A percentile compares a stretch with the other conserved stretches of the same genome.
phyloP scores from a whole-genome alignment of 1,139 yeast genomes.

The Trichomonascaceae sp. region DNA sequence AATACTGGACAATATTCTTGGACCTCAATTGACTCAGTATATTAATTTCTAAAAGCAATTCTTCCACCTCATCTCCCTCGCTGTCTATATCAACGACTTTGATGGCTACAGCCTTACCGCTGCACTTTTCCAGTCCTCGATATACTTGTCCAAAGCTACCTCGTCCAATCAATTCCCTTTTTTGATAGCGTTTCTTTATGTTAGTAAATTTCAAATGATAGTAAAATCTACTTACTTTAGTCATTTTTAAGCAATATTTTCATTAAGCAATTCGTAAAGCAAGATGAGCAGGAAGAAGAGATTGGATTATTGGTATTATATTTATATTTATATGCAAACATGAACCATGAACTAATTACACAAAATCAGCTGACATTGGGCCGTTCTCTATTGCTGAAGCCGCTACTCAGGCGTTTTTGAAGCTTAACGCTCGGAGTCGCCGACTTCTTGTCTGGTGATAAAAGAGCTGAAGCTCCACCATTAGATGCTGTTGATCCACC shows the following conservation, averaged over 20 bases:
- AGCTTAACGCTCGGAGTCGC: constrained; percentile 11
- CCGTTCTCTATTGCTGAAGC: constrained; percentile 2
- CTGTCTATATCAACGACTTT: constrained; percentile 67
- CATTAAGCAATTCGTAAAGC: not conserved
- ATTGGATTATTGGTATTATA: not conserved
- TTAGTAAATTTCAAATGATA: not conserved
- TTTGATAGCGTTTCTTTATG: not conserved
- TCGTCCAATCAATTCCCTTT: constrained; percentile 7
- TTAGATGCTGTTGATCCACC: not conserved
- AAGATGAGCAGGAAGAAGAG: not conserved
- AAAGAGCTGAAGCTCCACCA: not conserved
- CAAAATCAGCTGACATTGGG: not conserved
- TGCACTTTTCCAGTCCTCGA: constrained; percentile 4
- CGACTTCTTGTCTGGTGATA: constrained; percentile 7
- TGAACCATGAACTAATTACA: not conserved
- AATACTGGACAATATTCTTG: constrained; percentile 50
- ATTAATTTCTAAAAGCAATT: constrained; percentile 51
- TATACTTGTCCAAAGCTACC: constrained; percentile 15
- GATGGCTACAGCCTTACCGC: constrained; percentile 52
- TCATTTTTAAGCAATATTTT: not conserved
- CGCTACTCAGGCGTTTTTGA: constrained; percentile 14
- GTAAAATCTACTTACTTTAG: not conserved
- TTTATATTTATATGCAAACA: not conserved
- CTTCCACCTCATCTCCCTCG: constrained; percentile 60
- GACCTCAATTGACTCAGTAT: constrained; percentile 60